Evolutionary conservation across 2,329 filamentous ascomycete genomes (phyloP).

Genomic region (Pochonia chlamydosporia): DNA sequence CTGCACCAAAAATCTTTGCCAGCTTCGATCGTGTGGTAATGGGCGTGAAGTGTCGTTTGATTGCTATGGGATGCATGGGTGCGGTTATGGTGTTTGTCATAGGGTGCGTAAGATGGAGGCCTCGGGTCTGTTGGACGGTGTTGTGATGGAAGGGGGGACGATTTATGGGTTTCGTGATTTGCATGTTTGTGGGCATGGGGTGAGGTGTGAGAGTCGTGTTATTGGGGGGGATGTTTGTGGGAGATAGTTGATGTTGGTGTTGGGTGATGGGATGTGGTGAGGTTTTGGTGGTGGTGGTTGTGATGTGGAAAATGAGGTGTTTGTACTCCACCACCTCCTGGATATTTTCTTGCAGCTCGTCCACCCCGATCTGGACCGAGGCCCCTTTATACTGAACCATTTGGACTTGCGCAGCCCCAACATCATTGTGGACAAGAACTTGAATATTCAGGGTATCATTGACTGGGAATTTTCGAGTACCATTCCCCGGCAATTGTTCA

Average conservation of each 20-base stretch:
- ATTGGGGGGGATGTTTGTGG: too few relatives aligned
- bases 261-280: too few relatives aligned
- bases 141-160: too few relatives aligned
- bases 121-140: neutral
- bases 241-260: too few relatives aligned
- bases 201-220: neutral
- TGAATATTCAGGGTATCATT: constrained; percentile 16
- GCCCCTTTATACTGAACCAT: constrained; percentile 10
- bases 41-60: neutral
- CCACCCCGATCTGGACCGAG: neutral
- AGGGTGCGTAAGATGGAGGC: neutral
- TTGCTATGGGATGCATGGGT: neutral
- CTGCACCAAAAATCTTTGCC: neutral
- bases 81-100: neutral
- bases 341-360: neutral
- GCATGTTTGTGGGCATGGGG: neutral
- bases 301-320: neutral
- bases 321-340: neutral
- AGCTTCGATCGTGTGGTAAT: neutral
- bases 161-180: neutral
- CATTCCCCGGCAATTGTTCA: constrained; percentile 11
- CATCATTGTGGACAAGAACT: constrained; percentile 17
- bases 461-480: constrained; percentile 18
- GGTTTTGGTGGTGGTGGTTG: too few relatives aligned
- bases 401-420: constrained; percentile 13